Base-by-base conservation (phyloP, 2,329 filamentous ascomycete genomes). In the Phyllosticta ampelicida region DNA sequence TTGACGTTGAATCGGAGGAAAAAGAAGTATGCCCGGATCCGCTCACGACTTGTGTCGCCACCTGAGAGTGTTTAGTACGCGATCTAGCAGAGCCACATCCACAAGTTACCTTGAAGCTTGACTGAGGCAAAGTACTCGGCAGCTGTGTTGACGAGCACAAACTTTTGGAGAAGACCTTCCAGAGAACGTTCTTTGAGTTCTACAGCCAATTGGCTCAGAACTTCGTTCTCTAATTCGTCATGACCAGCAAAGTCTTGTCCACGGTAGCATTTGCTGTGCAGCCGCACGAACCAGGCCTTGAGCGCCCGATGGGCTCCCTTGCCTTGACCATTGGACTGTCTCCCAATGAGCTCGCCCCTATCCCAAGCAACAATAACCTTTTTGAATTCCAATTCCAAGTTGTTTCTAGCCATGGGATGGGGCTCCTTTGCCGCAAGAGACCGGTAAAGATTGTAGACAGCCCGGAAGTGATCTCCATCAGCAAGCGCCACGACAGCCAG, bases 371-470 rank as follows among this genome's bases (percentile, higher is more conserved):
- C 71, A 61, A 79, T 75, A 48, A 86, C 79, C 65, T 86, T 86
- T 65, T 80, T 82, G 68, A 96, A 91, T 68, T 94, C 89, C 56
- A 85, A 78, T 65, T 89, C 86, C 53, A 99, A 78, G 66, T 97
- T 97, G 18, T 78, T 75, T 59, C 80, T 78, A 2, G 90, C 90
- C 51, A 86, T 81, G 0, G 86, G 86, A 67, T 94, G 86, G 4
- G 90, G 89, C 48, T 85, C 78, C 55, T 84, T 79, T 29, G 89
- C 85, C 9, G 85, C 85, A 64, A 94, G 80, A 16, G 91, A 86
- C 62, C 91, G 86, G 68, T 96, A 94, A 48, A 97, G 83, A 70
- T 96, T 85, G 71, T 96, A 97, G 28, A 95, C 86, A 9, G 90
- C 86, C 61, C 90, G 84, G 54, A 97, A 80, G 68, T 95, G 87